Percentiles rank a stretch among this genome's conserved stretches.
Evolutionary conservation across 208 protist genomes (phyloP).

Genomic region (Leishmania arabica): DNA sequence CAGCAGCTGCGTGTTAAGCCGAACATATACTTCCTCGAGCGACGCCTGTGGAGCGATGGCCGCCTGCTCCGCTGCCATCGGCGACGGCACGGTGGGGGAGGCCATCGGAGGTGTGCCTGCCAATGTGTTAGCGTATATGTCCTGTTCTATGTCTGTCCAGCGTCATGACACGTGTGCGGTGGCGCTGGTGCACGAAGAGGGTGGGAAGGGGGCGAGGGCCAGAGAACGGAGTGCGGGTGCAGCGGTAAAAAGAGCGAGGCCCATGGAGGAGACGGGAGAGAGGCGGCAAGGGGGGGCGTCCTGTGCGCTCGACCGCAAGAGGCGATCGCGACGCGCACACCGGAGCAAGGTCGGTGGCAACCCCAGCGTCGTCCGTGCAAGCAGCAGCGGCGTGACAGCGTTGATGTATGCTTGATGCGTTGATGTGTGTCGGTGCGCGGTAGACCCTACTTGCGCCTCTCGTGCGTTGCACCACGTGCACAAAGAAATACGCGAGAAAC

Average conservation of each 20-base stretch:
- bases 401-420: not conserved
- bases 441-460: not conserved
- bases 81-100: not conserved
- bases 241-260: not conserved
- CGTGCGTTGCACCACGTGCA: not conserved
- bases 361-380: not conserved
- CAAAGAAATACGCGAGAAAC: not conserved
- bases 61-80: not conserved
- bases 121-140: not conserved
- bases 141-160: not conserved
- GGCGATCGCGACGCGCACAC: not conserved
- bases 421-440: not conserved
- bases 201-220: not conserved
- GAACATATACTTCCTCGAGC: conserved; percentile 21
- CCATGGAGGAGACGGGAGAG: not conserved
- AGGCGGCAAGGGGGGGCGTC: not conserved
- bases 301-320: not conserved
- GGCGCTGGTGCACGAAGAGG: not conserved
- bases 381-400: not conserved
- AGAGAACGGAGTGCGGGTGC: not conserved
- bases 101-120: not conserved
- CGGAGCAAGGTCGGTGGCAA: not conserved
- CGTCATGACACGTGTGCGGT: not conserved
- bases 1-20: conserved; percentile 21
- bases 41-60: not conserved